Conservation (phyloP, 208 protist genomes). For the Acanthamoeba healyi region DNA sequence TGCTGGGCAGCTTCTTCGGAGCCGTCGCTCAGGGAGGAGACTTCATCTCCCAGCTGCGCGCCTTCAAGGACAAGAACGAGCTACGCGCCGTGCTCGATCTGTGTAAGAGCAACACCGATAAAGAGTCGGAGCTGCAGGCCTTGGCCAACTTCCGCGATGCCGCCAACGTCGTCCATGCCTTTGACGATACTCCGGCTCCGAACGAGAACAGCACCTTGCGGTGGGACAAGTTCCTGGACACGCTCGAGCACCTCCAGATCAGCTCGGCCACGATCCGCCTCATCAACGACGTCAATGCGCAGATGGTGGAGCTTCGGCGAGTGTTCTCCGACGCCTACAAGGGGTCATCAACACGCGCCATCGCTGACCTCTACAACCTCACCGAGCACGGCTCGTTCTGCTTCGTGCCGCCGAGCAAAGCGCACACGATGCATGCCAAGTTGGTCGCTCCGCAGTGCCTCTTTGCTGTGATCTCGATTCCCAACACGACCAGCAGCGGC, state of each 20-base stretch:
- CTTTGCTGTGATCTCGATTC: slow-evolving; percentile 35
- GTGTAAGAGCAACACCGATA: slow-evolving; percentile 69
- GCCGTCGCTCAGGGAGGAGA: neutral
- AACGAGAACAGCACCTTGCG: neutral
- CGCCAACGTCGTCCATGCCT: slow-evolving; percentile 14
- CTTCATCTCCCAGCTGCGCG: slow-evolving; percentile 3
- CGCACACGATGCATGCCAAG: slow-evolving; percentile 4
- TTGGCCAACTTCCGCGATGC: slow-evolving; percentile 61
- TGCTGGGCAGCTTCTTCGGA: slow-evolving; percentile 12
- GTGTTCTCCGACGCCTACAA: slow-evolving; percentile 37
- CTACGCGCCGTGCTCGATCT: slow-evolving; percentile 57
- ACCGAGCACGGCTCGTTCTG: slow-evolving; percentile 27
- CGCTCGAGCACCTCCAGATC: neutral
- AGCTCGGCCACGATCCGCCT: neutral
- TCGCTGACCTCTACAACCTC: slow-evolving; percentile 52
- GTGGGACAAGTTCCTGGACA: slow-evolving; percentile 8
- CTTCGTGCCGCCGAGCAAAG: slow-evolving; percentile 34
- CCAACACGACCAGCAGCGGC: neutral
- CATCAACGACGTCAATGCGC: slow-evolving; percentile 29
- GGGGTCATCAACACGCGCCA: slow-evolving; percentile 43
- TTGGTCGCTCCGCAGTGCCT: slow-evolving; percentile 22
- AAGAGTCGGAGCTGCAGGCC: slow-evolving; percentile 52
- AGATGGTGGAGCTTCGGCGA: slow-evolving; percentile 34
- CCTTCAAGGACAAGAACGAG: slow-evolving; percentile 44
- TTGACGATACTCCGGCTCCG: neutral